These are phyloP conservation scores for Nissolia schottii DNA, from an alignment of 306 rosid species.

Conservation along the genomic window DNA sequence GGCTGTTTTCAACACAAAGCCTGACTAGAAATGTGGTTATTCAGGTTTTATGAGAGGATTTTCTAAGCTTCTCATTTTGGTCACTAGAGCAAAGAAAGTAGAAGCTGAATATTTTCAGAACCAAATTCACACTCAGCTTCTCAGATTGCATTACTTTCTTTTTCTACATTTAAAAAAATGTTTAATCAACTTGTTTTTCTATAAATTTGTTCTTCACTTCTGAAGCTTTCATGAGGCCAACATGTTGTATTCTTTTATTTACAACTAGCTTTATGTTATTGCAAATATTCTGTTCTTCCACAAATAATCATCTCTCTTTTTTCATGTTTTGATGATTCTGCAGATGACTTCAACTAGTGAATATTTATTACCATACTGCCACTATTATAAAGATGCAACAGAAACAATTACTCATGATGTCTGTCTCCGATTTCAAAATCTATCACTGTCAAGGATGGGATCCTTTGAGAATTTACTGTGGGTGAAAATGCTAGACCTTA, in stretches of 20 bases:
- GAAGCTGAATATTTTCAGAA: not conserved
- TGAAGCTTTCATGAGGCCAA: not conserved
- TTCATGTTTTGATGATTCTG: conserved; percentile 21
- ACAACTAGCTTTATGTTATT: not conserved
- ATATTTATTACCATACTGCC: conserved; percentile 53
- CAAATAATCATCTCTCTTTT: not conserved
- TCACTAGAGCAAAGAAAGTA: not conserved
- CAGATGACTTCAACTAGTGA: conserved; percentile 66
- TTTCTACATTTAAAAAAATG: not conserved
- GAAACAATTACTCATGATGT: conserved; percentile 33
- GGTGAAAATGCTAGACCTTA: conserved; percentile 86
- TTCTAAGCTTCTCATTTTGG: conserved; percentile 1
- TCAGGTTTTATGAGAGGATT: not conserved
- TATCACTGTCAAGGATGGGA: conserved; percentile 71
- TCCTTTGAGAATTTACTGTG: conserved; percentile 57
- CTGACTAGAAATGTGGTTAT: not conserved
- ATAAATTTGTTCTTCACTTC: not conserved
- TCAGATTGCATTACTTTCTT: not conserved
- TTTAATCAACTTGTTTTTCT: not conserved
- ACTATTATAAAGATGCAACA: conserved; percentile 32
- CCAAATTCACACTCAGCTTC: not conserved
- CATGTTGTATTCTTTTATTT: not conserved
- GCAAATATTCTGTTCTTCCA: conserved; percentile 16
- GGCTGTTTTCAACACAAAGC: not conserved
- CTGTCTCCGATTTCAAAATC: conserved; percentile 57